phyloP scores from a whole-genome alignment of 176 grass and related monocot genomes.

The Tillandsia fasciculata region DNA sequence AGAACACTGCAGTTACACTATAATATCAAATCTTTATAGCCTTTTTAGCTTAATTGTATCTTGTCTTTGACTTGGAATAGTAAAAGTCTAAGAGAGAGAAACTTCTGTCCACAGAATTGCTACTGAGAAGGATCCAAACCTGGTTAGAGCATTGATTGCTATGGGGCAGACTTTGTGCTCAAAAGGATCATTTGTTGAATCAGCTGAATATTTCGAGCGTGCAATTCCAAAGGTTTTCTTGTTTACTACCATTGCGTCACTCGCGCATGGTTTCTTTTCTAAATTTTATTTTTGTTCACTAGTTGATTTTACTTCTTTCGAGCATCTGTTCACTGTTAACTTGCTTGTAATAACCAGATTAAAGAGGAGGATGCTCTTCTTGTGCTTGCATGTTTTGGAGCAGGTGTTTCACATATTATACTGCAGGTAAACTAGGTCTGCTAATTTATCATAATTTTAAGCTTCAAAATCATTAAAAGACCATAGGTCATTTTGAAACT shows the following conservation, averaged over 20 bases:
- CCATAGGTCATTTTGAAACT: too few relatives aligned
- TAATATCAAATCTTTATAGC: not conserved
- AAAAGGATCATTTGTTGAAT: conserved; percentile 51
- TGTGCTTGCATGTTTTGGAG: conserved; percentile 53
- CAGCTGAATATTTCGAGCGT: conserved; percentile 55
- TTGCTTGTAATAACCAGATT: conserved; percentile 39
- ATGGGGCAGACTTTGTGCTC: conserved; percentile 55
- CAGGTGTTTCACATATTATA: conserved; percentile 38
- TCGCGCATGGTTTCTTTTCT: conserved; percentile 6
- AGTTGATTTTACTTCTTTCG: not conserved
- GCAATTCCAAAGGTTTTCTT: conserved; percentile 59
- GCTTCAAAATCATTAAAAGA: conserved; percentile 7
- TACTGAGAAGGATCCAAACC: conserved; percentile 64
- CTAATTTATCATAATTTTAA: not conserved
- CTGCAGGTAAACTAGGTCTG: conserved; percentile 40
- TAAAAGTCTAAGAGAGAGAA: not conserved
- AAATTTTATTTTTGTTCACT: too few relatives aligned
- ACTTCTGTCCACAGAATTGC: conserved; percentile 38
- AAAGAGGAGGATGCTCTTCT: conserved; percentile 70
- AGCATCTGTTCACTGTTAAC: not conserved
- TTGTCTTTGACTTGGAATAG: not conserved
- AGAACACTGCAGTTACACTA: too few relatives aligned
- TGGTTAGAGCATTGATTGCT: conserved; percentile 47
- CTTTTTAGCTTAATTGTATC: not conserved
- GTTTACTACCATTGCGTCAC: not conserved